Base-by-base conservation (phyloP, 2,329 filamentous ascomycete species). In the Incumbomyces delicatus region DNA sequence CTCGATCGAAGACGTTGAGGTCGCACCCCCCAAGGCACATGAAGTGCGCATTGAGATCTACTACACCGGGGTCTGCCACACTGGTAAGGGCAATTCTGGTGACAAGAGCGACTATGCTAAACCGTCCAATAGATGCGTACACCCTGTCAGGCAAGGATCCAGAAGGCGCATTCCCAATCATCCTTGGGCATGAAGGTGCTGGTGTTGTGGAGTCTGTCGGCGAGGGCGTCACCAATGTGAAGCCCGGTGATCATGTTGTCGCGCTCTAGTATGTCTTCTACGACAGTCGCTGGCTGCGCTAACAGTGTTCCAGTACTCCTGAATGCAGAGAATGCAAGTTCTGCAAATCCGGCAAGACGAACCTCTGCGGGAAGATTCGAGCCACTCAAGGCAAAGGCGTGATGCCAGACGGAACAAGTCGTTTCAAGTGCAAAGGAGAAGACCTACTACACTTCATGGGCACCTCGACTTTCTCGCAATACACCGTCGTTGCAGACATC, bases 271-370 rank as follows among this genome's bases (percentile, higher is more conserved):
- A 77, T 50, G 78, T 68, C 6, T n/a, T 22, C 30, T 17, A 2
- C 6, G 27, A 4, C 3, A 17, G 6, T 20, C 31, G 31, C 42
- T 44, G 18, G n/a, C 41, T 47, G 39, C 49, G 42, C 34, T 41
- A 20, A 46, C 38, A 18, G 35, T 27, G 22, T 27, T 14, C n/a
- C 61, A 94, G 88, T 76, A 96, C 89, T 39, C 92, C 92, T 56
- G 90, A 96, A 74, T 96, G 92, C 75, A 76, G 80, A 58, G 90
- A 96, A 69, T 98, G 92, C 81, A 96, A 96, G 75, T 96, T 96
- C 78, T 98, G 92, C 83, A 92, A 87, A 70, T 96, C 90, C 35
- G 92, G 90, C 72, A 98, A 98, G 82, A 96, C 90, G 61, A 95
- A 96, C 72, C 84, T 96, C 49, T 96, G 90, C 73, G 92, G 92